Percentiles rank a stretch among this genome's conserved stretches.
Evolutionary conservation across 495 filamentous ascomycete species (phyloP).

Genomic region (Daldinia grandis): DNA sequence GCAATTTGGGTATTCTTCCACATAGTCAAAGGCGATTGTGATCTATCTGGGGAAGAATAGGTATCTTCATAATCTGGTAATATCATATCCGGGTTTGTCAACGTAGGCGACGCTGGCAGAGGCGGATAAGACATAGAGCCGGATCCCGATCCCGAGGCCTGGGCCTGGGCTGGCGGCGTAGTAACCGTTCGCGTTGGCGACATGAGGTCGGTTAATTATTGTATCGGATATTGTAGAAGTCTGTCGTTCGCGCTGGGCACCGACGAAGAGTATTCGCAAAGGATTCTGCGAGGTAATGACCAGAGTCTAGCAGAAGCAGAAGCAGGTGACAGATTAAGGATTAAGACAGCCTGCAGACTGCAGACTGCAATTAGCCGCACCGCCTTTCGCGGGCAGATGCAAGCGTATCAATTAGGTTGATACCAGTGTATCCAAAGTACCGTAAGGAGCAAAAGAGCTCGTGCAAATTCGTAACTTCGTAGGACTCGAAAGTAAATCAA

Average conservation of each 20-base stretch:
- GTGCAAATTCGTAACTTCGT: neutral
- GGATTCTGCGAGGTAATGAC: neutral
- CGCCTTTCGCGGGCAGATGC: conserved; percentile 21
- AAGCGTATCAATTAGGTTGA: conserved; percentile 25
- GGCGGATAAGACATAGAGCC: conserved; percentile 50
- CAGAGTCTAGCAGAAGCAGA: neutral
- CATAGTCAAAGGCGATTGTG: conserved; percentile 52
- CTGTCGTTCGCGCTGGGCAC: neutral
- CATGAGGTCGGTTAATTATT: conserved; percentile 3
- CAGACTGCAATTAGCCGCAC: conserved; percentile 39
- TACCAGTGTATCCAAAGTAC: conserved; percentile 34
- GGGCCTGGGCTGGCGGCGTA: conserved; percentile 29
- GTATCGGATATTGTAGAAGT: conserved; percentile 12
- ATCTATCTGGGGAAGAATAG: conserved; percentile 55
- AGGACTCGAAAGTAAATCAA: conserved; percentile 8
- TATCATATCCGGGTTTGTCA: conserved; percentile 96
- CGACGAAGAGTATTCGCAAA: conserved; percentile 5
- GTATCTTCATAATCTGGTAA: conserved; percentile 73
- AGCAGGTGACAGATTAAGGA: conserved; percentile 27
- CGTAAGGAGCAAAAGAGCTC: conserved; percentile 15
- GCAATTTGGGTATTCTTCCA: conserved; percentile 55
- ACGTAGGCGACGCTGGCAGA: conserved; percentile 74
- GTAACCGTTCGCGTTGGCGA: conserved; percentile 38
- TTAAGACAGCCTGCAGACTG: conserved; percentile 12
- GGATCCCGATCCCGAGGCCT: conserved; percentile 31